Base-by-base conservation (phyloP, 2,329 filamentous ascomycete genomes). In the Cladosporium velox region DNA sequence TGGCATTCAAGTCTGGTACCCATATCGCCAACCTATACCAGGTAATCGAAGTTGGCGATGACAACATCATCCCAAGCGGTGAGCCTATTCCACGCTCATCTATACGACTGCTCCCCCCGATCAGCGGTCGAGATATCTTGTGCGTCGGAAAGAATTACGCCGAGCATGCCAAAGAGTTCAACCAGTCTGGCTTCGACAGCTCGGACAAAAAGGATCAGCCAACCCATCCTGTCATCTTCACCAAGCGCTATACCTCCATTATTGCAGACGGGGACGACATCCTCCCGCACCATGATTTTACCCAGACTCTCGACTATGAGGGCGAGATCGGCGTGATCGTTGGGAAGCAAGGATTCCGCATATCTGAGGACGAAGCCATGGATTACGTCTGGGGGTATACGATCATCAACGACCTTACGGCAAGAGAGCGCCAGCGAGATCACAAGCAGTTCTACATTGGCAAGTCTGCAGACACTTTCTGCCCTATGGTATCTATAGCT, bases 381-480 rank as follows among this genome's bases (percentile, higher is more conserved):
- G 75, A 82, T 14, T 72, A 86, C 70, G 83, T 87, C 1, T 86
- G 84, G 83, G 85, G 85, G 0, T 87, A 82, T 67, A 86, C 84
- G 0, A 86, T 86, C 44, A 79, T 84, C 52, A 87, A 87, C 69
- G 85, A 87, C 59, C 77, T 87, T n/a, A 85, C 85, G 0, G 83
- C 84, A 0, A 75, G 85, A 12, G 82, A 83, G 52, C 79, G 80
- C 69, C 85, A 87, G 72, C 74, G 83, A 30, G 84, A 87, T 59
- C 85, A 87, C 66, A 87, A 87, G 72, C 86, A 88, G 67, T 87
- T 87, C 72, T 87, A 83, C 65, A 81, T 88, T 59, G 85, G 85
- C 10, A 87, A 87, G 71, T 85, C 81, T 0, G 75, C 80, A 0
- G 84, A 87, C 71, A 85, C 83, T 0, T 86, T 83, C 68, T 87